Percentiles rank a stretch among this genome's conserved stretches.
Conservation (phyloP, 106 monocot genomes). For the Dioscorea zingiberensis region DNA sequence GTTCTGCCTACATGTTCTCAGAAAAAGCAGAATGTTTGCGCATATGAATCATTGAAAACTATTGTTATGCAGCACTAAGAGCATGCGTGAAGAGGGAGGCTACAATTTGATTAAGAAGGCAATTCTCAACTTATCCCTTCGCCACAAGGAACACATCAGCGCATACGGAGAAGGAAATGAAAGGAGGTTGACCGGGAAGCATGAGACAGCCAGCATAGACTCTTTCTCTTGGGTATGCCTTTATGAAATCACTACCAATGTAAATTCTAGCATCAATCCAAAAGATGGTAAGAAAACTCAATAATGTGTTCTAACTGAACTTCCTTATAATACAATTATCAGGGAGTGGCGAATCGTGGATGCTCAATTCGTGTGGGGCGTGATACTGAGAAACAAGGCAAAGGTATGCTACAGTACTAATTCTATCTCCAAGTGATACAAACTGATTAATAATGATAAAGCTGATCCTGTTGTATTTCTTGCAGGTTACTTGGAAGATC, state of each 20-base stretch:
- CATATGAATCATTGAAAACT: no score
- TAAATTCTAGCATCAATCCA: no score
- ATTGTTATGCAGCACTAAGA: constrained; percentile 56
- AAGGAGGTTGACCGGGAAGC: constrained; percentile 76
- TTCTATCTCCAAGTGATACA: no score
- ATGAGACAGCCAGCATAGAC: constrained; percentile 83
- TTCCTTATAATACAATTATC: background rate
- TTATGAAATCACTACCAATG: background rate
- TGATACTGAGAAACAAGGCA: constrained; percentile 72
- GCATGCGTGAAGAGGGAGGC: constrained; percentile 82
- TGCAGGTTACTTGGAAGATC: constrained; percentile 80
- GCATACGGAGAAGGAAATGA: constrained; percentile 95
- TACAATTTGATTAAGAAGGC: constrained; percentile 79
- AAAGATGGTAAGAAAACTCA: background rate
- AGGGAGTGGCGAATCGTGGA: constrained; percentile 88
- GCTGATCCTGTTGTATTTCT: no score
- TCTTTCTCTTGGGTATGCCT: constrained; percentile 75
- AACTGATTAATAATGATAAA: no score
- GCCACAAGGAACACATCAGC: constrained; percentile 76
- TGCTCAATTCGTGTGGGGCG: constrained; percentile 86
- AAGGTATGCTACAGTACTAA: constrained; percentile 50
- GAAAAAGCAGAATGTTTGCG: no score
- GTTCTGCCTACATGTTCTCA: no score
- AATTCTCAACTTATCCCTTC: constrained; percentile 73
- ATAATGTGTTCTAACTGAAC: background rate